Evolutionary conservation across 2,329 filamentous ascomycete species (phyloP).

Genomic region (Beauveria sp.): DNA sequence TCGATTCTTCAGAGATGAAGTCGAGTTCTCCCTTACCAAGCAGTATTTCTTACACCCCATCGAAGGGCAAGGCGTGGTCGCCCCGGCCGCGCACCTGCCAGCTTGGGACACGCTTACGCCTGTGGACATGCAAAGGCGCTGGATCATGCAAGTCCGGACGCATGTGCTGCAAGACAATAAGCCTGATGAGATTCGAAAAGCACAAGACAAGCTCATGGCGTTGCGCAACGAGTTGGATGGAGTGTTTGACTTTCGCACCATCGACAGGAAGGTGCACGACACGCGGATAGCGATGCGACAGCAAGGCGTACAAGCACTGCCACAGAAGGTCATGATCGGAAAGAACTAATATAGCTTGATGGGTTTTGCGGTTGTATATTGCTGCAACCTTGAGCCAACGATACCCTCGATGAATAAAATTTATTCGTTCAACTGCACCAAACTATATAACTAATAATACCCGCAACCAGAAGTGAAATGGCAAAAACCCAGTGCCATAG

Average conservation of each 20-base stretch:
- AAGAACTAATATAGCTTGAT: constrained; percentile 16
- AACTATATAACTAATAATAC: background rate
- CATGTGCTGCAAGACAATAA: constrained; percentile 49
- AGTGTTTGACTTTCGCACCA: constrained; percentile 42
- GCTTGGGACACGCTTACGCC: constrained; percentile 39
- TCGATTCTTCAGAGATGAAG: constrained; percentile 44
- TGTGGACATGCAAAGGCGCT: constrained; percentile 41
- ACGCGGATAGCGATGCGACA: constrained; percentile 36
- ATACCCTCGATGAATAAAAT: background rate
- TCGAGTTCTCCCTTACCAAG: constrained; percentile 45
- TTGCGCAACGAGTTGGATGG: constrained; percentile 41
- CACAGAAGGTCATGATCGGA: constrained; percentile 29
- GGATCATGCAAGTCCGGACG: constrained; percentile 48
- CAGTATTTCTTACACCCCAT: constrained; percentile 34
- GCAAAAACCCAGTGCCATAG: constrained; percentile 3
- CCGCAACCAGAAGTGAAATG: constrained; percentile 2
- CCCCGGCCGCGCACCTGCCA: constrained; percentile 29
- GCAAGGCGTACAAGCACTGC: constrained; percentile 30
- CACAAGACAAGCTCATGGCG: constrained; percentile 41
- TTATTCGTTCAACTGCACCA: background rate
- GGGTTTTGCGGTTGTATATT: no score
- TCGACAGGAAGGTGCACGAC: constrained; percentile 47
- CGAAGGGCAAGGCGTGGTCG: constrained; percentile 13
- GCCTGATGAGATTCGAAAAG: constrained; percentile 49
- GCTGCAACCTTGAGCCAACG: no score